phyloP scores from a whole-genome alignment of 345 rosid genomes.

The Salix viminalis region DNA sequence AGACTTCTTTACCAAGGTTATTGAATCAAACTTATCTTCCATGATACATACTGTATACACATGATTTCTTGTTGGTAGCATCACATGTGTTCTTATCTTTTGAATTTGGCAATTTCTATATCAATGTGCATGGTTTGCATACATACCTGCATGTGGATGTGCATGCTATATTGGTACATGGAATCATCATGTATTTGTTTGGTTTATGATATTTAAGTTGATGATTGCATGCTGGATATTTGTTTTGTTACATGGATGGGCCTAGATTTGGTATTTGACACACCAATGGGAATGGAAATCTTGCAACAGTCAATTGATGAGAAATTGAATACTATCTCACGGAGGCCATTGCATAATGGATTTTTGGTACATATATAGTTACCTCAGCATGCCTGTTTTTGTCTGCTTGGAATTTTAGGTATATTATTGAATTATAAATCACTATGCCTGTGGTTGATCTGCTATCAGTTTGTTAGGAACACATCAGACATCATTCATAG shows the following conservation, averaged over 20 bases:
- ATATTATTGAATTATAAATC: neutral
- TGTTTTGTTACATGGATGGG: neutral
- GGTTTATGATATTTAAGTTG: neutral
- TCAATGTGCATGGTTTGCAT: neutral
- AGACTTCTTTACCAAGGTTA: constrained; percentile 82
- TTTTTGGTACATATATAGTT: neutral
- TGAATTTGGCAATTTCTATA: neutral
- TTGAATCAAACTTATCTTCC: constrained; percentile 9
- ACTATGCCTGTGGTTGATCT: neutral
- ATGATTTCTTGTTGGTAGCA: neutral
- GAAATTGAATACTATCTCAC: neutral
- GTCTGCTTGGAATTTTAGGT: neutral
- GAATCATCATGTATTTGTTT: neutral
- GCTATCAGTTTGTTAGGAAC: neutral
- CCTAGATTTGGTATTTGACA: neutral
- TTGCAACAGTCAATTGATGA: neutral
- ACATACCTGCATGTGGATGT: neutral
- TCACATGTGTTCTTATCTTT: neutral
- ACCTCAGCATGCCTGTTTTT: neutral
- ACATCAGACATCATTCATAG: neutral
- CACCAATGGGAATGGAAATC: neutral
- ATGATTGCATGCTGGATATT: neutral
- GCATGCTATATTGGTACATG: neutral
- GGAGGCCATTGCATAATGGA: neutral
- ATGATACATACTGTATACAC: neutral